Base-by-base conservation (phyloP, 2,329 filamentous ascomycete genomes). In the Cercospora beticola region DNA sequence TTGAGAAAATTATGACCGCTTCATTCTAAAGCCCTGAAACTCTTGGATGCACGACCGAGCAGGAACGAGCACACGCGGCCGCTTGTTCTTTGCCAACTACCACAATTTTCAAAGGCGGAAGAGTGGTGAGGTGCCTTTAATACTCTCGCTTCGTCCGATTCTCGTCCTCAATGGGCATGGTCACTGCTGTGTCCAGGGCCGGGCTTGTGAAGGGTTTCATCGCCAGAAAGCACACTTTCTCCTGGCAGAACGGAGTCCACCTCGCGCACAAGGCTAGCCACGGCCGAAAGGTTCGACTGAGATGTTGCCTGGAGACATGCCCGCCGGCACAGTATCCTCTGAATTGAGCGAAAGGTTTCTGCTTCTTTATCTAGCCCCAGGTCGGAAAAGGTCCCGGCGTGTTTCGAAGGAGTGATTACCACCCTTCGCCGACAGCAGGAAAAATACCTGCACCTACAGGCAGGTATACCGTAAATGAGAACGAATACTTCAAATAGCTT, bases 1-100 rank as follows among this genome's bases (percentile, higher is more conserved):
- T 26, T 46, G 33, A 62, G 59, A 23, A 26, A 16, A 43, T 40
- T 62, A 62, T 62, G 59, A 62, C 59, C 59, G 59, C 59, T 62
- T 49, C 23, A 62, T 57, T 14, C 5, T 10, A 7, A 57, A 21
- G 46, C 46, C 18, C 9, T 23, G n/a, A 18, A 10, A 21, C 46
- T 40, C 12, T 5, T 6, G 14, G 5, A 40, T 18, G n/a, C 18
- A 23, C 46, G 46, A 46, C 0, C 7, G 16, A 46, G 31, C 31
- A 14, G 3, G 12, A 49, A 12, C 8, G 9, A 23, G 33, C 33
- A 6, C 14, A 6, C 33, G 5, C 33, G 33, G 5, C 3, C 33
- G 33, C 33, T 16, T 6, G 33, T 5, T 5, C 2, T 40, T 1
- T 40, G 33, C 5, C 4, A 0, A 9, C 31, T 9, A 33, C 31